A percentile compares a stretch with the other conserved stretches of the same genome.
phyloP scores from a whole-genome alignment of 129 eudicot species.

The sunflower (Helianthus annuus) region DNA sequence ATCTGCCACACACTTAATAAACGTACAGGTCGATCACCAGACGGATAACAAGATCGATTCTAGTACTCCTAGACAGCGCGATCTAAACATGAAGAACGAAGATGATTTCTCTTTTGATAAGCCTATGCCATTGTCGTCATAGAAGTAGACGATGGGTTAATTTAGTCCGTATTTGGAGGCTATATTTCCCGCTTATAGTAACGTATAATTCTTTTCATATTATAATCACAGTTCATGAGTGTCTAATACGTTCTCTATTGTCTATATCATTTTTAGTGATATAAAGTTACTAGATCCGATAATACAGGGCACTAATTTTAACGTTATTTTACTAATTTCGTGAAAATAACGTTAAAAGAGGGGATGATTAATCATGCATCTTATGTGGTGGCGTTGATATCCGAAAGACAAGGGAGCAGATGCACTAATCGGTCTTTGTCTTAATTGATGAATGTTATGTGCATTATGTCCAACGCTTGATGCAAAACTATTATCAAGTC shows the following conservation, averaged over 20 bases:
- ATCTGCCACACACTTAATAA: slow-evolving; percentile 36
- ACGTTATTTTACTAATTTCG: no score
- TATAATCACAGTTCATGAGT: background rate
- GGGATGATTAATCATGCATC: no score
- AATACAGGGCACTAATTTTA: no score
- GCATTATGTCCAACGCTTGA: no score
- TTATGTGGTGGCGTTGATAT: no score
- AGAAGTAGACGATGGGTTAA: slow-evolving; percentile 13
- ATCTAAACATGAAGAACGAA: slow-evolving; percentile 32
- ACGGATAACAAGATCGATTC: slow-evolving; percentile 30
- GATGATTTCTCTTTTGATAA: slow-evolving; percentile 68
- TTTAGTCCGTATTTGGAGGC: slow-evolving; percentile 28
- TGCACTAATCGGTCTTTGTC: no score
- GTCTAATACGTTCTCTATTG: background rate
- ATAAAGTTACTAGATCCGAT: no score
- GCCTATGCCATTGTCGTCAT: slow-evolving; percentile 27
- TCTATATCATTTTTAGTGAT: no score
- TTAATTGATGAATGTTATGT: no score
- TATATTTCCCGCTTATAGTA: slow-evolving; percentile 17
- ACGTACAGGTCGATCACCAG: slow-evolving; percentile 38
- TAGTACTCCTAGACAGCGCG: slow-evolving; percentile 17
- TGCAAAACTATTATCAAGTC: no score
- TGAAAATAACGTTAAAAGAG: no score
- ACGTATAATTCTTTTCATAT: slow-evolving; percentile 7
- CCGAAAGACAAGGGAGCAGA: no score